A percentile compares a stretch with the other conserved stretches of the same genome.
Conservation (phyloP, 2,329 filamentous ascomycete species). For the Ascochyta koolunga region DNA sequence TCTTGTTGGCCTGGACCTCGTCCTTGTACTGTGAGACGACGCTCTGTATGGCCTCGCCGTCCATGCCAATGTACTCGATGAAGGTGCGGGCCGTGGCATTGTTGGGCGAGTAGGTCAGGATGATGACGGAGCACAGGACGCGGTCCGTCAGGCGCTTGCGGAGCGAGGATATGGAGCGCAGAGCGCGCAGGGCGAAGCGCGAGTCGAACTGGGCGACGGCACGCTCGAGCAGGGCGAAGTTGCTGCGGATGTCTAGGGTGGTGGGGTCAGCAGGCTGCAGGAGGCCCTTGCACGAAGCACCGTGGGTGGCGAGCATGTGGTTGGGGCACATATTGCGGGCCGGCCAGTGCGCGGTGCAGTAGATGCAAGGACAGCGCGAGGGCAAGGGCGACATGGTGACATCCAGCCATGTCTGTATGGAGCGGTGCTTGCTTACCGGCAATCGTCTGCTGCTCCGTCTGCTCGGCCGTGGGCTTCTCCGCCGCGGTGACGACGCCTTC, state of each 20-base stretch:
- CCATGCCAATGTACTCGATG: constrained; percentile 71
- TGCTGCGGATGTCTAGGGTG: constrained; percentile 84
- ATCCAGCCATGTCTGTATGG: no score
- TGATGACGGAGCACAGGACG: constrained; percentile 79
- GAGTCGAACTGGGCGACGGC: constrained; percentile 93
- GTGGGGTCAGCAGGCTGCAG: constrained; percentile 40
- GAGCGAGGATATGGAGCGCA: constrained; percentile 93
- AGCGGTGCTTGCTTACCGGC: constrained; percentile 37
- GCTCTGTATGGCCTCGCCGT: constrained; percentile 67
- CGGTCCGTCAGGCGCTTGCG: constrained; percentile 88
- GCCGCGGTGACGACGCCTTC: constrained; percentile 53
- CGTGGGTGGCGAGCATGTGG: constrained; percentile 39
- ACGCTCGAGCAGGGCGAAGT: constrained; percentile 88
- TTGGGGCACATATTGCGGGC: constrained; percentile 37
- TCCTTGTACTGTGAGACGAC: constrained; percentile 63
- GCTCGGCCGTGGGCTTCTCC: constrained; percentile 50
- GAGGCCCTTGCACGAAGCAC: constrained; percentile 37
- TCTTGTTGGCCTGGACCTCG: constrained; percentile 67
- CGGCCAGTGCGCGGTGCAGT: constrained; percentile 25
- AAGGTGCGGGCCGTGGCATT: constrained; percentile 72
- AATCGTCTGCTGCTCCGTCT: constrained; percentile 49
- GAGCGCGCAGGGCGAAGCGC: constrained; percentile 89
- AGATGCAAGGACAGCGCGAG: constrained; percentile 31
- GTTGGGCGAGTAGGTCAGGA: constrained; percentile 76
- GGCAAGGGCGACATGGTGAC: constrained; percentile 22